Evolutionary conservation across 108 stramenopile genomes (phyloP), one percentile per base, ranked within the genome.

Genomic region (Nannochloropsis gaditana): DNA sequence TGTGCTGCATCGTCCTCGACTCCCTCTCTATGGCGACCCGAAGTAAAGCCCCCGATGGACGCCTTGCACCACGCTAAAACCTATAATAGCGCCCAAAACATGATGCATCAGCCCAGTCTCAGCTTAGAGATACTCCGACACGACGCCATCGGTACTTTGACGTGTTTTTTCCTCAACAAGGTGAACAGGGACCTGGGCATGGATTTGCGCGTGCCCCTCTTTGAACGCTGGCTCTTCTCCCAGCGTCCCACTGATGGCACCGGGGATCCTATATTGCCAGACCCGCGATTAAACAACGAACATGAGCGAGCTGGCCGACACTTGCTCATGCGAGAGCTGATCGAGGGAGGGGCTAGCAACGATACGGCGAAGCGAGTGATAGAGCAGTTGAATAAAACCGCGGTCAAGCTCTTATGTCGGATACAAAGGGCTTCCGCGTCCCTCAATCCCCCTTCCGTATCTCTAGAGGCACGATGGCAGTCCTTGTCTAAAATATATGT

Each of bases 151-250:
- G 59, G 59, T n/a, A 73, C 4, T n/a, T 73, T 73, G 59, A 73
- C 59, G 59, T 73, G 59, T n/a, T 73, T 73, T 6, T 73, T 73
- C 59, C 59, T 73, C 59, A 73, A 73, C 59, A 73, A 73, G 59
- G 59, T 73, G 19, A 73, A 73, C 6, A 15, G 59, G n/a, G 59
- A n/a, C 19, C n/a, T 73, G 59, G 2, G n/a, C 15, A 73, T 73
- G 59, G 59, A 73, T 73, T n/a, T 73, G 59, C 3, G 59, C 15
- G n/a, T 73, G 19, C 59, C 59, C 19, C 59, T n/a, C 0, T 73
- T 73, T 73, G 59, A 73, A 73, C 59, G 59, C 59, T 73, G 59
- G 59, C 59, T 73, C 59, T 73, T 73, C n/a, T 73, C 59, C 19
- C 59, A 73, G 8, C 59, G n/a, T 8, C 15, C 19, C 19, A 73